Evolutionary conservation across 768 basidiomycete species (phyloP).

Genomic region (Lactarius pseudohatsudake): DNA sequence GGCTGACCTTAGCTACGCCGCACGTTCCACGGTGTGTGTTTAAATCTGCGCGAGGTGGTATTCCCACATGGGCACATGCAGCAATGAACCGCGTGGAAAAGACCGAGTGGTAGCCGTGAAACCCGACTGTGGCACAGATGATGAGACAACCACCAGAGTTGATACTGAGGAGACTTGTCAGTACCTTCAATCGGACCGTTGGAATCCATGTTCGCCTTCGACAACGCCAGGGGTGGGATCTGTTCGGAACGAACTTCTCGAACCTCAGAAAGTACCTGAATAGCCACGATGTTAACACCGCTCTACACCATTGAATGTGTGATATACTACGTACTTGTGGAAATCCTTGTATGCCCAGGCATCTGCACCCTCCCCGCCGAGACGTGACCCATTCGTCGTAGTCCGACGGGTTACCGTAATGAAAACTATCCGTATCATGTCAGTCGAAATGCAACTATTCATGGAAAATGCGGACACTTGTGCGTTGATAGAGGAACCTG

Average conservation of each 20-base stretch:
- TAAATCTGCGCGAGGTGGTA: slow-evolving; percentile 55
- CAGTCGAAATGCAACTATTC: background rate
- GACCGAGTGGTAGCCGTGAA: slow-evolving; percentile 48
- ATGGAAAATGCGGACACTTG: slow-evolving; percentile 38
- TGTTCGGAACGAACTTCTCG: slow-evolving; percentile 55
- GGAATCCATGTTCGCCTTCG: slow-evolving; percentile 44
- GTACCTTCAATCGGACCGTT: slow-evolving; percentile 52
- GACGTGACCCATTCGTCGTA: slow-evolving; percentile 64
- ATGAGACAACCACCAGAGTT: background rate
- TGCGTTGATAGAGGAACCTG: slow-evolving; percentile 67
- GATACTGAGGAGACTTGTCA: background rate
- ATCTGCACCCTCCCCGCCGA: slow-evolving; percentile 47
- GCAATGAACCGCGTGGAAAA: slow-evolving; percentile 54
- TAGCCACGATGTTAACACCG: slow-evolving; percentile 3
- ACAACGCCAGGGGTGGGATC: slow-evolving; percentile 53
- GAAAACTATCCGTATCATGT: slow-evolving; percentile 36
- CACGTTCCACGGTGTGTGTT: slow-evolving; percentile 55
- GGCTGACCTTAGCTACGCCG: slow-evolving; percentile 59
- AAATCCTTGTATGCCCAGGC: slow-evolving; percentile 63
- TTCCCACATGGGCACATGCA: slow-evolving; percentile 50
- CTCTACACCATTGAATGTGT: background rate
- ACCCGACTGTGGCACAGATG: slow-evolving; percentile 44
- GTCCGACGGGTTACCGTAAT: slow-evolving; percentile 65
- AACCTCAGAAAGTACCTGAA: slow-evolving; percentile 70
- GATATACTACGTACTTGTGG: slow-evolving; percentile 40